Evolutionary conservation across 495 filamentous ascomycete genomes (phyloP).

Genomic region (Podospora fimiseda): DNA sequence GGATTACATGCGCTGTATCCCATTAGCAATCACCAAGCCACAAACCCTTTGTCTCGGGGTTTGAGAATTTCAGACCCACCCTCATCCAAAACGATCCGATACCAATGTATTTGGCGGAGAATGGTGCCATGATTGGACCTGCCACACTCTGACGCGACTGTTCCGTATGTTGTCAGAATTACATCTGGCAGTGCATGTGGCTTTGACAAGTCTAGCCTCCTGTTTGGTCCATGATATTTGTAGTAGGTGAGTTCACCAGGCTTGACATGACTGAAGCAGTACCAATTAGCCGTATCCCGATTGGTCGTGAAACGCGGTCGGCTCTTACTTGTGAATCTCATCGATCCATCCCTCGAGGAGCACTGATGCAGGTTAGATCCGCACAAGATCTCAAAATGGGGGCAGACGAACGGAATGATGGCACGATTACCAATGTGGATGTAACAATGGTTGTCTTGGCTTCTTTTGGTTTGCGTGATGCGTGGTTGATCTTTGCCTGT

Average conservation of each 20-base stretch:
- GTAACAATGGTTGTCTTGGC: conserved; percentile 6
- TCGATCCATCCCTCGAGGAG: conserved; percentile 24
- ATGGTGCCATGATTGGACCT: not conserved
- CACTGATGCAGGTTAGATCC: conserved; percentile 1
- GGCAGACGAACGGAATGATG: conserved; percentile 25
- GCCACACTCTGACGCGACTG: not conserved
- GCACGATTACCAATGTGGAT: conserved; percentile 37
- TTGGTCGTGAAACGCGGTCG: conserved; percentile 26
- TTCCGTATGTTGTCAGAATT: conserved; percentile 9
- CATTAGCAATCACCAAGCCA: not conserved
- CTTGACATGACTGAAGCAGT: not conserved
- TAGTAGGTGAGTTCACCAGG: not conserved
- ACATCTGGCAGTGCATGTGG: not conserved
- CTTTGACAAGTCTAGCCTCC: not conserved
- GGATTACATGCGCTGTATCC: conserved; percentile 9
- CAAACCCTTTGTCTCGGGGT: not conserved
- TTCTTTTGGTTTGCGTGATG: not conserved
- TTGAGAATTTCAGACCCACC: conserved; percentile 3
- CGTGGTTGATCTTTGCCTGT: conserved; percentile 37
- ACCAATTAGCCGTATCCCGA: no score
- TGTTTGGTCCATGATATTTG: conserved; percentile 1
- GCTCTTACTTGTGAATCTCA: conserved; percentile 23
- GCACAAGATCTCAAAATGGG: not conserved
- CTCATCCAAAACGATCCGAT: conserved; percentile 13
- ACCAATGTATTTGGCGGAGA: conserved; percentile 5